A percentile compares a stretch with the other conserved stretches of the same genome.
These are phyloP conservation scores for Phytopythium sindhum DNA, from an alignment of 352 stramenopile genomes.

Conservation along the genomic window DNA sequence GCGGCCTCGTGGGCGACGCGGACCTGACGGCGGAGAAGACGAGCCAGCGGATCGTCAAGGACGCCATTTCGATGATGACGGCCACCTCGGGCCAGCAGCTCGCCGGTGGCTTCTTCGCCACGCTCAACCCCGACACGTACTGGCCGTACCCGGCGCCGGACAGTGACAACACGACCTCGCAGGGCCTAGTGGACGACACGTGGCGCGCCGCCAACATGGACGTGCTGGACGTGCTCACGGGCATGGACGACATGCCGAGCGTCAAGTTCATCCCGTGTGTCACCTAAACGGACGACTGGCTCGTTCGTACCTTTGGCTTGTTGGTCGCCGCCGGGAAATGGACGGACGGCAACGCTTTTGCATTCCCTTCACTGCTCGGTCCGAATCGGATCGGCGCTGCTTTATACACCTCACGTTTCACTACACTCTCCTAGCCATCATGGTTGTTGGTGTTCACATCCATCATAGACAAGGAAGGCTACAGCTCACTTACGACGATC, in stretches of 20 bases:
- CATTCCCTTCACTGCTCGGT: too few species aligned
- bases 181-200: constrained; percentile 67
- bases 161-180: constrained; percentile 38
- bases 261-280: constrained; percentile 70
- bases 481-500: too few species aligned
- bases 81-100: constrained; percentile 40
- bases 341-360: background rate
- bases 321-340: background rate
- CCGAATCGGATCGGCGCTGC: background rate
- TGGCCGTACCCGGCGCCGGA: constrained; percentile 80
- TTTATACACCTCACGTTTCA: background rate
- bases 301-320: background rate
- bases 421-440: too few species aligned
- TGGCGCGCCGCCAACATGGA: constrained; percentile 75
- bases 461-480: too few species aligned
- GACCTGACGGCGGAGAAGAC: constrained; percentile 59
- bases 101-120: constrained; percentile 78
- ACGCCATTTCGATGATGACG: constrained; percentile 65
- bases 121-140: constrained; percentile 72
- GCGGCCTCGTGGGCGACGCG: constrained; percentile 57
- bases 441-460: too few species aligned
- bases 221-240: constrained; percentile 47
- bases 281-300: constrained; percentile 11
- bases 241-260: constrained; percentile 65
- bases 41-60: constrained; percentile 65